Evolutionary conservation across 768 basidiomycete species (phyloP).

Genomic region (Lactarius indigo): DNA sequence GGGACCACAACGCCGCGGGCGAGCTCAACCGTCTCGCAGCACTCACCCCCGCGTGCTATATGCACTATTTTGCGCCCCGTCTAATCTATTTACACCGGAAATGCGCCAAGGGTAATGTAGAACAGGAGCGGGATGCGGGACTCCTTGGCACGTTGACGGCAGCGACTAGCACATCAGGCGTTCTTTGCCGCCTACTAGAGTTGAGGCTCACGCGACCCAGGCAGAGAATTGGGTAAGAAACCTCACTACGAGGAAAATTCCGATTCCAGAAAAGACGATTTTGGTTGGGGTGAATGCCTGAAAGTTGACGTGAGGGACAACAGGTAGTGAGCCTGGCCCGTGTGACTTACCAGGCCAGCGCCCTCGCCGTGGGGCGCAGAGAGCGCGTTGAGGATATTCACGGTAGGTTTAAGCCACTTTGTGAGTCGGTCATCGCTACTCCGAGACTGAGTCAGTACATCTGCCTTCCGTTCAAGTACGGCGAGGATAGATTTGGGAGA

Average conservation of each 20-base stretch:
- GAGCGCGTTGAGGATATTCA: neutral
- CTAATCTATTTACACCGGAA: neutral
- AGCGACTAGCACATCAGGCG: neutral
- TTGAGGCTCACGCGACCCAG: neutral
- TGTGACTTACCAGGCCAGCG: neutral
- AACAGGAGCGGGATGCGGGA: too few relatives aligned
- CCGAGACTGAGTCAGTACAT: neutral
- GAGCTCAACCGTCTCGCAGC: too few relatives aligned
- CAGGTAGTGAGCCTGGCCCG: rapidly evolving
- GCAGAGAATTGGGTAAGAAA: neutral
- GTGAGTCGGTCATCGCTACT: neutral
- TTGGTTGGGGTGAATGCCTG: neutral
- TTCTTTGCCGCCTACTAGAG: neutral
- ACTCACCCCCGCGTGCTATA: too few relatives aligned
- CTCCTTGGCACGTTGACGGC: too few relatives aligned
- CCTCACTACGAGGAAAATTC: neutral
- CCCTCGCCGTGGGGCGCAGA: neutral
- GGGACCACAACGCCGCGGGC: too few relatives aligned
- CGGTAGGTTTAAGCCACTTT: neutral
- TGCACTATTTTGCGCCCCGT: too few relatives aligned
- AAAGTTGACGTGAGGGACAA: neutral
- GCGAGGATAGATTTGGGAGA: too few relatives aligned
- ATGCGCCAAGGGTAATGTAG: too few relatives aligned
- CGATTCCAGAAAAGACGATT: too few relatives aligned
- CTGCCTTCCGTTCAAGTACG: too few relatives aligned